Conservation (phyloP, 1,139 yeast species). For the Lodderomyces orthopsilosis region DNA sequence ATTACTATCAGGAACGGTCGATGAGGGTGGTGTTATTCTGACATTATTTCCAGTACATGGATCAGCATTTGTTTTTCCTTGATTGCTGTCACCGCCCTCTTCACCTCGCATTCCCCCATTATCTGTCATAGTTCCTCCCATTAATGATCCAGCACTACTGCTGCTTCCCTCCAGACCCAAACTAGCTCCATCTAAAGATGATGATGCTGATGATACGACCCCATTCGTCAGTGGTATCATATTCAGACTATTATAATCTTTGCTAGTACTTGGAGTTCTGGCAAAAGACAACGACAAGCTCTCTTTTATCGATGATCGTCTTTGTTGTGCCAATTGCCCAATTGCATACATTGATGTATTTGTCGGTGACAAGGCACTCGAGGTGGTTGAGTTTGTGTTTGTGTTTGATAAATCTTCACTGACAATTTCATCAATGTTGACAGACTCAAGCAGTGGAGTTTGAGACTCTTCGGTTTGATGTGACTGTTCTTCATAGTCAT, state of each 20-base stretch:
- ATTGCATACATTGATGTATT: background rate
- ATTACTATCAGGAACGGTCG: conserved; percentile 9
- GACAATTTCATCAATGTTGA: conserved; percentile 26
- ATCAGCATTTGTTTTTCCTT: background rate
- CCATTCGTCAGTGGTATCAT: background rate
- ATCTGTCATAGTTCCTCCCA: conserved; percentile 2
- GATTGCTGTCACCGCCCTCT: background rate
- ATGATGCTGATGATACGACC: background rate
- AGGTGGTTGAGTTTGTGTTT: background rate
- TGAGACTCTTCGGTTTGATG: background rate
- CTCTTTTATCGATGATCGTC: conserved; percentile 6
- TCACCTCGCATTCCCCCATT: background rate
- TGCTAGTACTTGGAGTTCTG: background rate
- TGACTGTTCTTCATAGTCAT: conserved; percentile 12
- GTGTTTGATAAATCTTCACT: conserved; percentile 9
- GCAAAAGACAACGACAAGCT: conserved; percentile 12
- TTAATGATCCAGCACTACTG: conserved; percentile 3
- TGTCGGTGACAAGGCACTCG: background rate
- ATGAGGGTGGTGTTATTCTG: conserved; percentile 7
- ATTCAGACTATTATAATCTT: background rate
- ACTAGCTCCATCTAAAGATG: background rate
- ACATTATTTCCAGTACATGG: background rate
- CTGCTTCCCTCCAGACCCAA: conserved; percentile 6
- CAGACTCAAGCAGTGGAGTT: conserved; percentile 9
- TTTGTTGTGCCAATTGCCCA: conserved; percentile 1